A percentile compares a stretch with the other conserved stretches of the same genome.
These are phyloP conservation scores for Chamaenerion angustifolium DNA, from an alignment of 345 rosid genomes.

Conservation along the genomic window DNA sequence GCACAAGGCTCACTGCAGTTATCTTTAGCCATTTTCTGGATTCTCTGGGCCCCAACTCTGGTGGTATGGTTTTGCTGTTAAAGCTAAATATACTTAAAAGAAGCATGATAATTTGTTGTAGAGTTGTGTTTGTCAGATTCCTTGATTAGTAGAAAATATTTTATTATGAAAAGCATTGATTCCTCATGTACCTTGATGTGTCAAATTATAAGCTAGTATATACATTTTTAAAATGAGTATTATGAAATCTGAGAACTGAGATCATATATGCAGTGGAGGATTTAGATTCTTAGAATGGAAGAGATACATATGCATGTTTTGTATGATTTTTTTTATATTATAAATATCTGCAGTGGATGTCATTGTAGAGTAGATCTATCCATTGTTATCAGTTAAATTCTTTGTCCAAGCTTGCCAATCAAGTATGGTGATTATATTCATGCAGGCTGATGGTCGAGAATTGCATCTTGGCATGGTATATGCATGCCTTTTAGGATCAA, in stretches of 20 bases:
- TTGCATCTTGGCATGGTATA: conserved; percentile 70
- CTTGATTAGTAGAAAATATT: not conserved
- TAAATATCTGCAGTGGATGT: too few relatives aligned
- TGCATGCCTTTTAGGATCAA: conserved; percentile 75
- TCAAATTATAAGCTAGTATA: not conserved
- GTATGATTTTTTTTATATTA: too few relatives aligned
- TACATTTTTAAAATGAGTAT: too few relatives aligned
- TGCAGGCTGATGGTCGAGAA: conserved; percentile 94
- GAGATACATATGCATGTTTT: too few relatives aligned
- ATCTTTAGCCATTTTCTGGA: conserved; percentile 70
- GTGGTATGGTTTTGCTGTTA: conserved; percentile 49
- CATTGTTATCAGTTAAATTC: too few relatives aligned
- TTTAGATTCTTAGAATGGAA: too few relatives aligned
- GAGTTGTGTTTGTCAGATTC: not conserved
- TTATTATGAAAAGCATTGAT: too few relatives aligned
- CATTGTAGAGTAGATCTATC: too few relatives aligned
- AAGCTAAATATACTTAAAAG: not conserved
- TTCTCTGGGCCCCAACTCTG: conserved; percentile 85
- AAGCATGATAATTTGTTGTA: not conserved
- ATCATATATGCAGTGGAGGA: too few relatives aligned
- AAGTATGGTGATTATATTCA: not conserved
- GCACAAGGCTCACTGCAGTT: conserved; percentile 84
- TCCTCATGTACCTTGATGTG: not conserved
- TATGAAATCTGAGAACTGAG: too few relatives aligned
- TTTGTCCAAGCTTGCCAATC: too few relatives aligned